Conservation (phyloP, 441 rosid genomes). For the Gossypium schwendimanii region DNA sequence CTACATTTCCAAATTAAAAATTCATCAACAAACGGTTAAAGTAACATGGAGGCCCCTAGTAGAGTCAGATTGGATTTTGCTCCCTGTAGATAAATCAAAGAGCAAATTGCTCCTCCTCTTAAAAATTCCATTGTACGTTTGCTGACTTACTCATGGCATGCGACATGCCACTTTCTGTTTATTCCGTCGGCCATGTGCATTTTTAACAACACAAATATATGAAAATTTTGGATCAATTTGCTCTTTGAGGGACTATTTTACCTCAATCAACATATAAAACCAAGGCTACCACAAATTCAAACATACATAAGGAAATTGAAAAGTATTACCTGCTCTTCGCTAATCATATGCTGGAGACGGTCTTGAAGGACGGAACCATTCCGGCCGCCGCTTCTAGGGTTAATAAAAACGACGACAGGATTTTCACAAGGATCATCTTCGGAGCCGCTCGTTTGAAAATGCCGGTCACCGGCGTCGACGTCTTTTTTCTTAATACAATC, state of each 20-base stretch:
- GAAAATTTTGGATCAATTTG: no score
- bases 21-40: not conserved
- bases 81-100: no score
- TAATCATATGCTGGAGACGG: constrained; percentile 68
- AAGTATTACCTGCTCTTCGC: constrained; percentile 66
- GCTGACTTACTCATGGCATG: no score
- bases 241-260: no score
- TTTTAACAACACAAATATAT: no score
- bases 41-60: no score
- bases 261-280: not conserved
- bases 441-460: constrained; percentile 17
- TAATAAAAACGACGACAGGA: constrained; percentile 76
- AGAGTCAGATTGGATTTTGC: no score
- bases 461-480: constrained; percentile 26
- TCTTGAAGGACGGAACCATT: constrained; percentile 71
- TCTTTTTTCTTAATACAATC: constrained; percentile 51
- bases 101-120: no score
- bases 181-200: no score
- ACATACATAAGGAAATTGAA: not conserved
- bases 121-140: no score
- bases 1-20: constrained; percentile 29
- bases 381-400: constrained; percentile 81
- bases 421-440: constrained; percentile 32
- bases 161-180: no score
- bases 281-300: not conserved